Evolutionary conservation across 2,329 filamentous ascomycete genomes (phyloP).

Genomic region (Cladosporium colombiae): DNA sequence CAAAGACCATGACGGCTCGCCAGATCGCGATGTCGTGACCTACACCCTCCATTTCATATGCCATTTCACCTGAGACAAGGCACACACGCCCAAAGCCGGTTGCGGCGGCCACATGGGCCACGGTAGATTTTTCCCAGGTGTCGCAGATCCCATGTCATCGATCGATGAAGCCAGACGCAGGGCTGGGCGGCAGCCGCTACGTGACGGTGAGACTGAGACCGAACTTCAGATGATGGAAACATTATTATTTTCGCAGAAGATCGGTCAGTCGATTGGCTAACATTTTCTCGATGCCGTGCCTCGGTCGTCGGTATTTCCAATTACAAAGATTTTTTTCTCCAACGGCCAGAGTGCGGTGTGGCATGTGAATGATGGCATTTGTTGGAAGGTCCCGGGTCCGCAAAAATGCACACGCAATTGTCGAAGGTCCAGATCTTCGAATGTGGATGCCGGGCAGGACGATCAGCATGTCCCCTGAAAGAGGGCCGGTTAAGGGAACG

Average conservation of each 20-base stretch:
- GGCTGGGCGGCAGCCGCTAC: background rate
- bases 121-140: slow-evolving; percentile 5
- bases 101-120: background rate
- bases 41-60: slow-evolving; percentile 2
- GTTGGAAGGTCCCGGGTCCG: background rate
- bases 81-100: background rate
- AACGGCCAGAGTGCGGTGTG: background rate
- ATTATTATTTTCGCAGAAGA: background rate
- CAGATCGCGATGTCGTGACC: slow-evolving; percentile 1
- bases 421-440: background rate
- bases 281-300: background rate
- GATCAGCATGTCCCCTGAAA: slow-evolving; percentile 6
- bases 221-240: background rate
- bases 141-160: slow-evolving; percentile 13
- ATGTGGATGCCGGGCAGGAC: background rate
- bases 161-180: background rate
- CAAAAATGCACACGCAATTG: background rate
- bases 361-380: slow-evolving; percentile 1
- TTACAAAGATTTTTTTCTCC: background rate
- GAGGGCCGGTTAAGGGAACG: background rate
- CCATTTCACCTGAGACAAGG: slow-evolving; percentile 6
- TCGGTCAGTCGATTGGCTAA: background rate
- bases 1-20: background rate
- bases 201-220: background rate
- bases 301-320: background rate